Conservation (phyloP, 2,329 filamentous ascomycete genomes). For the Hymenoscyphus infarciens region DNA sequence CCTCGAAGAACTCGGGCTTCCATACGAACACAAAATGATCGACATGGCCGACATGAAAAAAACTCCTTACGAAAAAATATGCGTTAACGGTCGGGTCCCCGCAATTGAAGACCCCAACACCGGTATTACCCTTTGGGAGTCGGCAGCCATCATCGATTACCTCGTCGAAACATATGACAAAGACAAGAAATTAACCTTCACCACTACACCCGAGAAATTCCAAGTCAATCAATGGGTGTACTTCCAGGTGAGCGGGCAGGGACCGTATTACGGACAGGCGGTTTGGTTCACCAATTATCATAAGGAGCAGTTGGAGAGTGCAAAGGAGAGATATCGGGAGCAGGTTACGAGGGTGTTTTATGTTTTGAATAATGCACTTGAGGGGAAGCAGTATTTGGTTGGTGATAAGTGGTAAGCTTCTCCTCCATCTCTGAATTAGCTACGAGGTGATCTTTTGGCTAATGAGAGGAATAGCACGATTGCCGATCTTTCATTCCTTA, state of each 20-base stretch:
- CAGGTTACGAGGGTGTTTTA: constrained; percentile 37
- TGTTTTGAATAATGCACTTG: constrained; percentile 42
- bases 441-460: background rate
- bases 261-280: constrained; percentile 41
- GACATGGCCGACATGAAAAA: constrained; percentile 41
- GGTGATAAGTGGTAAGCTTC: constrained; percentile 35
- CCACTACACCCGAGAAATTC: constrained; percentile 32
- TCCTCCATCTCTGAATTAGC: background rate
- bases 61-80: constrained; percentile 35
- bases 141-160: constrained; percentile 40
- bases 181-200: constrained; percentile 36
- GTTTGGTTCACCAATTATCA: constrained; percentile 36
- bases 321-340: constrained; percentile 41
- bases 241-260: constrained; percentile 40
- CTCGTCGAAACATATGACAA: constrained; percentile 41
- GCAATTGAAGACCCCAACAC: constrained; percentile 39
- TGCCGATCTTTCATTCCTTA: constrained; percentile 34
- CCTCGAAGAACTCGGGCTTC: constrained; percentile 41
- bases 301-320: constrained; percentile 41
- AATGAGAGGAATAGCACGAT: constrained; percentile 29
- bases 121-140: constrained; percentile 43
- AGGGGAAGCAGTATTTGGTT: constrained; percentile 37
- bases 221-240: constrained; percentile 38
- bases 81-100: constrained; percentile 32
- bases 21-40: constrained; percentile 38